phyloP scores from a whole-genome alignment of 306 rosid genomes.

The Vigna trinervia region DNA sequence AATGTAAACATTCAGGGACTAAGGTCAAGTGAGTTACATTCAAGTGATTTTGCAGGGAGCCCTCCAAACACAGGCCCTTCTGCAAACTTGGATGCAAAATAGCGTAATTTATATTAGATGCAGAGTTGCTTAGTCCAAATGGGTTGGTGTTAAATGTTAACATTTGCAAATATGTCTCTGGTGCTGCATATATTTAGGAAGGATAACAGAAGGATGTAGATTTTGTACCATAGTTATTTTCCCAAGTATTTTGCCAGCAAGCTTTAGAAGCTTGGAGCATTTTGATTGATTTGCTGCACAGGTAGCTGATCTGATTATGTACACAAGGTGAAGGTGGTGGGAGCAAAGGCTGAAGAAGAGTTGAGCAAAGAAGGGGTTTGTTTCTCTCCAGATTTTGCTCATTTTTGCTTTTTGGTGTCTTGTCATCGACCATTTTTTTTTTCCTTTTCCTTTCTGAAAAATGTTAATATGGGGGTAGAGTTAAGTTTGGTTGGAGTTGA shows the following conservation, averaged over 20 bases:
- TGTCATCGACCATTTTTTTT: conserved; percentile 41
- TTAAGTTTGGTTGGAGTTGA: conserved; percentile 43
- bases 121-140: conserved; percentile 40
- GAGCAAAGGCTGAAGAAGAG: conserved; percentile 49
- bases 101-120: conserved; percentile 41
- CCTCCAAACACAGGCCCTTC: conserved; percentile 45
- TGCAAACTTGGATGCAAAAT: conserved; percentile 50
- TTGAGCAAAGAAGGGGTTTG: conserved; percentile 42
- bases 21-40: conserved; percentile 51
- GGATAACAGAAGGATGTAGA: conserved; percentile 50
- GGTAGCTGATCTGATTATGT: conserved; percentile 45
- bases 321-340: conserved; percentile 33
- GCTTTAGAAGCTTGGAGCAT: conserved; percentile 54
- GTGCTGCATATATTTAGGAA: conserved; percentile 63
- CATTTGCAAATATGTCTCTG: conserved; percentile 47
- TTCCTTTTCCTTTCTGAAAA: conserved; percentile 23
- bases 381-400: conserved; percentile 47
- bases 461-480: conserved; percentile 53
- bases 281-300: conserved; percentile 52
- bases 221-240: conserved; percentile 55
- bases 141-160: conserved; percentile 50
- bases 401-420: conserved; percentile 46
- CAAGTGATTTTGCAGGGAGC: conserved; percentile 50
- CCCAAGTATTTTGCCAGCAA: conserved; percentile 50
- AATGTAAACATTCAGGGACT: conserved; percentile 56